These are phyloP conservation scores for Phlegmacium glaucopus DNA, from an alignment of 768 basidiomycete genomes.

Conservation along the genomic window DNA sequence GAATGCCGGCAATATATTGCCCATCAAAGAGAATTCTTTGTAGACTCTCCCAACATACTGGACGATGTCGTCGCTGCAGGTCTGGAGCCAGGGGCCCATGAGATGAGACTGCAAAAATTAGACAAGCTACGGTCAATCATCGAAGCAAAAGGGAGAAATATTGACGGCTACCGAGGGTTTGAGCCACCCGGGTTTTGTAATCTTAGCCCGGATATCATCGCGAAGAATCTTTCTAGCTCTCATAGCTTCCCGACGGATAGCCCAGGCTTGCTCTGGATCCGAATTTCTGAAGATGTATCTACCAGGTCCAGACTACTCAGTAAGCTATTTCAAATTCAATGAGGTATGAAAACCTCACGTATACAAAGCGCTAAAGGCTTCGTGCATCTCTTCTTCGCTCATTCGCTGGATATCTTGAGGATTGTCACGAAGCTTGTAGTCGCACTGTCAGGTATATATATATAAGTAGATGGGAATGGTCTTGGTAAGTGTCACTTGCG, in stretches of 20 bases:
- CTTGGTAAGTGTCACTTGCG: not conserved
- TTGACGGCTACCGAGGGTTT: too few species aligned
- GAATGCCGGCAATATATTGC: constrained; percentile 4
- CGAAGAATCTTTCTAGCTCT: constrained; percentile 7
- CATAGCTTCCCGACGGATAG: constrained; percentile 12
- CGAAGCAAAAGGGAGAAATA: too few species aligned
- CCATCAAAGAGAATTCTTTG: not conserved
- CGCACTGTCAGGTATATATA: not conserved
- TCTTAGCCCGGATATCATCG: not conserved
- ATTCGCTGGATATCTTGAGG: too few species aligned
- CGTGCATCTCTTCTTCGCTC: too few species aligned
- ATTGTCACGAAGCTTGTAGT: not conserved
- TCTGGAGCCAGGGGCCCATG: too few species aligned
- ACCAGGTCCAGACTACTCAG: not conserved
- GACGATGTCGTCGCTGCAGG: too few species aligned
- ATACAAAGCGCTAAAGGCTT: too few species aligned
- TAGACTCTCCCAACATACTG: too few species aligned
- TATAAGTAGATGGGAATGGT: not conserved
- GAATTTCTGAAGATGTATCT: constrained; percentile 21
- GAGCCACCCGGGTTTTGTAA: not conserved
- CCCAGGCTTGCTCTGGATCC: constrained; percentile 21
- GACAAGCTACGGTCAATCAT: too few species aligned
- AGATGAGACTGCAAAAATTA: too few species aligned
- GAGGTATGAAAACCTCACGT: too few species aligned
- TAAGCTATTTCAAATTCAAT: too few species aligned